These are phyloP conservation scores for Chernovozyma sophiae-reginae DNA, from an alignment of 1,139 yeast genomes.

Conservation along the genomic window DNA sequence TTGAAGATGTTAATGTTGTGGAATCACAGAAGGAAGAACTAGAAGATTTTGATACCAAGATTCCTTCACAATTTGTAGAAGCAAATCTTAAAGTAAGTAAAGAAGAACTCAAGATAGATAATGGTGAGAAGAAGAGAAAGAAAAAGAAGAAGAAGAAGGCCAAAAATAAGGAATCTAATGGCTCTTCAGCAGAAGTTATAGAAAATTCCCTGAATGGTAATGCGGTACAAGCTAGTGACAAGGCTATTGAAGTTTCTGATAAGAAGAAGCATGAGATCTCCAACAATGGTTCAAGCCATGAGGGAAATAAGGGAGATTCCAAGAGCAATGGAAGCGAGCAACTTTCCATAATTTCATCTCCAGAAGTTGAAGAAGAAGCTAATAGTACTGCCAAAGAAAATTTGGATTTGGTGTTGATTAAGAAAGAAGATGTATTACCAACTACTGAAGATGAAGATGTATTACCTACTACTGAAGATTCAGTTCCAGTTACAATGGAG, in stretches of 20 bases:
- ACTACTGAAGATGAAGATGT: no score
- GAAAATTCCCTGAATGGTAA: not conserved
- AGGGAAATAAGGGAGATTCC: conserved; percentile 1
- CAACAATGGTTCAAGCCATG: no score
- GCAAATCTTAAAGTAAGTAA: not conserved
- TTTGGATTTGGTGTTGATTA: no score
- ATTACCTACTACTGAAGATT: no score
- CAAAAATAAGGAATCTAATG: conserved; percentile 3
- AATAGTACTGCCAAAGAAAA: not conserved
- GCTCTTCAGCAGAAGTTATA: not conserved
- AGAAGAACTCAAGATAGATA: conserved; percentile 8
- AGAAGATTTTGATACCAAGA: conserved; percentile 1
- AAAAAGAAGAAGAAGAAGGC: conserved; percentile 3
- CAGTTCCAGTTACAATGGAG: no score
- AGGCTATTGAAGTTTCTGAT: no score
- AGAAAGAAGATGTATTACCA: no score
- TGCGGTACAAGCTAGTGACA: no score
- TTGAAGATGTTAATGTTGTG: not conserved
- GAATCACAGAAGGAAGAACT: not conserved
- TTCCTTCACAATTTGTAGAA: not conserved
- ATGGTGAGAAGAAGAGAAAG: conserved; percentile 1
- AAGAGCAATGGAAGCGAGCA: not conserved
- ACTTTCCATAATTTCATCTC: not conserved
- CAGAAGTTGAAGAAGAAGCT: not conserved
- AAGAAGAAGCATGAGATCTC: no score